phyloP scores from a whole-genome alignment of 306 rosid species.

The Phaseolus lunatus region DNA sequence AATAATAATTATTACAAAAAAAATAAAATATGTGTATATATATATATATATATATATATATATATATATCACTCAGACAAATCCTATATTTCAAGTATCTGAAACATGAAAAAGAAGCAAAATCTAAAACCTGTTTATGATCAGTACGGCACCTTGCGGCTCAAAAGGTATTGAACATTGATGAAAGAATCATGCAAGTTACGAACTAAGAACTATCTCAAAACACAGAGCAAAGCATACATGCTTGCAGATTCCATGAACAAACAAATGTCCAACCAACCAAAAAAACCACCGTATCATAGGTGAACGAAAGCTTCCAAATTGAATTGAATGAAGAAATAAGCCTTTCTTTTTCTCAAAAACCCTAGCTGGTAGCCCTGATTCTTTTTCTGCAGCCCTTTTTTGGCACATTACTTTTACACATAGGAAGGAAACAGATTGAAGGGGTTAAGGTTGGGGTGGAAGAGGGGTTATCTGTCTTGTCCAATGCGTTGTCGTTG shows the following conservation, averaged over 20 bases:
- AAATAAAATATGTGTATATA: too few relatives aligned
- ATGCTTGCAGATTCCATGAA: neutral
- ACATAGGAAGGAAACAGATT: neutral
- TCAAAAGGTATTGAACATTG: neutral
- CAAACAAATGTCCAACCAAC: conserved; percentile 23
- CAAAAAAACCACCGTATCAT: conserved; percentile 16
- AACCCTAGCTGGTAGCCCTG: neutral
- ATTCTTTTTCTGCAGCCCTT: conserved; percentile 29
- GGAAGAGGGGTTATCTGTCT: conserved; percentile 2
- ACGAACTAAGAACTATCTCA: neutral
- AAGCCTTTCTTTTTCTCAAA: neutral
- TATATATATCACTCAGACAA: neutral
- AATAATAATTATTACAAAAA: too few relatives aligned
- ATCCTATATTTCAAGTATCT: neutral
- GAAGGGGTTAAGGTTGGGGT: neutral
- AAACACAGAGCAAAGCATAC: neutral
- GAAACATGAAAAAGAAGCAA: neutral
- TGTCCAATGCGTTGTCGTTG: conserved; percentile 10
- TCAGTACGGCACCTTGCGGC: neutral
- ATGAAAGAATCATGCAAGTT: neutral
- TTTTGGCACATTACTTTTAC: neutral
- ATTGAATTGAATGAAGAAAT: neutral
- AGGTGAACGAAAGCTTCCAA: conserved; percentile 14
- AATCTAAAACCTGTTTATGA: neutral
- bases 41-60: too few relatives aligned